phyloP scores from a whole-genome alignment of 2,329 filamentous ascomycete genomes.

The Zelopaecilomyces penicillatus region DNA sequence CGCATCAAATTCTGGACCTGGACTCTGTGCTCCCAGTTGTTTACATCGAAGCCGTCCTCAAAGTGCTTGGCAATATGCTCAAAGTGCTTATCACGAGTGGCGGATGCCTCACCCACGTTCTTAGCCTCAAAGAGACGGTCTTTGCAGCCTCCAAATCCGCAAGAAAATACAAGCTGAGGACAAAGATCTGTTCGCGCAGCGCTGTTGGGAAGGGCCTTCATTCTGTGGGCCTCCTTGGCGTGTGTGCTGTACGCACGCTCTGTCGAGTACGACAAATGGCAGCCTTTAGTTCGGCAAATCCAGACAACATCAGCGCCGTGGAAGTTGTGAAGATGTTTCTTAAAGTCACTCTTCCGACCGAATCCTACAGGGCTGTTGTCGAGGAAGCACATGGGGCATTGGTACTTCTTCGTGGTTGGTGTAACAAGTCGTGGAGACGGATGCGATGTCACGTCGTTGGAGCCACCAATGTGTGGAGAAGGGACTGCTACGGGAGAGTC shows the following conservation, averaged over 20 bases:
- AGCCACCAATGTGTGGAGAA: constrained; percentile 23
- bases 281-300: constrained; percentile 34
- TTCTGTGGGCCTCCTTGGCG: constrained; percentile 34
- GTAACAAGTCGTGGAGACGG: constrained; percentile 28
- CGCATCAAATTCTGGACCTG: constrained; percentile 37
- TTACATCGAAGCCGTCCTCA: constrained; percentile 33
- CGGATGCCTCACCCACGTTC: constrained; percentile 25
- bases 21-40: constrained; percentile 35
- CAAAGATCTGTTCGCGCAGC: constrained; percentile 33
- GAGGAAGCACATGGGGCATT: constrained; percentile 38
- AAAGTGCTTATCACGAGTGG: constrained; percentile 35
- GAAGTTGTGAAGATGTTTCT: constrained; percentile 41
- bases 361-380: constrained; percentile 38
- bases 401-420: constrained; percentile 33
- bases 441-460: constrained; percentile 25
- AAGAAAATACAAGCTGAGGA: constrained; percentile 36
- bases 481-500: constrained; percentile 30
- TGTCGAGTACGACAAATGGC: constrained; percentile 35
- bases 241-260: constrained; percentile 37
- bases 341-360: constrained; percentile 39
- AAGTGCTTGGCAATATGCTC: constrained; percentile 40
- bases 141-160: constrained; percentile 34
- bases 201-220: constrained; percentile 32
- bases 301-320: constrained; percentile 35
- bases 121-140: constrained; percentile 34